phyloP scores from a whole-genome alignment of 164 flowering plant genomes.

The Umbilicus rupestris region DNA sequence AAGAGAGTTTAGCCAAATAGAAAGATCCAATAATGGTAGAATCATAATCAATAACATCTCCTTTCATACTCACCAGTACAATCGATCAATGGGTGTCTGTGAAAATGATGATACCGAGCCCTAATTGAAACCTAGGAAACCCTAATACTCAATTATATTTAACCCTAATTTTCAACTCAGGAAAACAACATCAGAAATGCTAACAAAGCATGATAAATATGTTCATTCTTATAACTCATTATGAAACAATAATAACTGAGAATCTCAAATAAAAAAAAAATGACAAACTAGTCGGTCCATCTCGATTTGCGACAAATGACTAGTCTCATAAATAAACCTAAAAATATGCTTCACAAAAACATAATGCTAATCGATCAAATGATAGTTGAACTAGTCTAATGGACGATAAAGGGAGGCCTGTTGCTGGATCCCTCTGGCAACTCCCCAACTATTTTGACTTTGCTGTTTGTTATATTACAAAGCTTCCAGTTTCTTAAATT shows the following conservation, averaged over 20 bases:
- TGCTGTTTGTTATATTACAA: neutral
- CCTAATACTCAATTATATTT: neutral
- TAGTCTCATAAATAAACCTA: neutral
- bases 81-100: neutral
- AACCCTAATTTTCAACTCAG: neutral
- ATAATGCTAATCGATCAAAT: neutral
- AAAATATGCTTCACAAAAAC: neutral
- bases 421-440: neutral
- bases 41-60: neutral
- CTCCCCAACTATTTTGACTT: constrained; percentile 2
- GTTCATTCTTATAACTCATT: no score
- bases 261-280: no score
- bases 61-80: neutral
- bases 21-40: neutral
- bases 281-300: no score
- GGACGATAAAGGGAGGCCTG: neutral
- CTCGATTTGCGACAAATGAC: no score
- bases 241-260: no score
- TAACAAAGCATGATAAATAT: neutral
- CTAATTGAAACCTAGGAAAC: neutral
- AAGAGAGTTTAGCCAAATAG: constrained; percentile 1
- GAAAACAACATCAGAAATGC: neutral
- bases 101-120: neutral
- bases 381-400: neutral
- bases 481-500: neutral